phyloP scores from a whole-genome alignment of 1,284 basidiomycete genomes.

The Agaricales sp. region DNA sequence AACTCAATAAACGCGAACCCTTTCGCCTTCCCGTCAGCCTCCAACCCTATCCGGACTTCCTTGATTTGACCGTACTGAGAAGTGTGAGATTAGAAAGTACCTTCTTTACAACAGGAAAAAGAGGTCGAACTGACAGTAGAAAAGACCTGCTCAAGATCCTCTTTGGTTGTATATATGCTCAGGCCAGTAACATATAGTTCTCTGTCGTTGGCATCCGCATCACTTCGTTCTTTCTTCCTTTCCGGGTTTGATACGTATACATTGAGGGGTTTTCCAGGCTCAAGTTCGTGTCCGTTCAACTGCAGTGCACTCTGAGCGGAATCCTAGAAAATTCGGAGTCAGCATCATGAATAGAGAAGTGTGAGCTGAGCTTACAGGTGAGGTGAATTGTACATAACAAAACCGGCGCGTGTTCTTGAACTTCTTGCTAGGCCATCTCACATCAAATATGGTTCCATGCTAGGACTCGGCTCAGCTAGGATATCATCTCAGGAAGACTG shows the following conservation, averaged over 20 bases:
- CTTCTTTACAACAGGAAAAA: neutral
- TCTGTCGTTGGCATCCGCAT: conserved; percentile 71
- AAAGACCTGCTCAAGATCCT: conserved; percentile 72
- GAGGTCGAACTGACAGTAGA: conserved; percentile 38
- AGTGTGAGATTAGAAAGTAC: conserved; percentile 8
- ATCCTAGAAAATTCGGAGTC: conserved; percentile 26
- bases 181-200: conserved; percentile 84
- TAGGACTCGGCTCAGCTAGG: conserved; percentile 20
- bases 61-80: conserved; percentile 72
- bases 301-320: conserved; percentile 72
- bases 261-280: conserved; percentile 54
- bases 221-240: conserved; percentile 79
- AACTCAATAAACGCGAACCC: conserved; percentile 96
- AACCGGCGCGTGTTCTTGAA: conserved; percentile 87
- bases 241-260: conserved; percentile 90
- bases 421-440: conserved; percentile 97
- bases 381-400: conserved; percentile 89
- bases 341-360: neutral
- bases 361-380: conserved; percentile 46
- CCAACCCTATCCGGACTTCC: conserved; percentile 69
- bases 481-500: conserved; percentile 7
- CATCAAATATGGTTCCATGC: conserved; percentile 89
- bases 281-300: conserved; percentile 68
- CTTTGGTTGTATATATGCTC: conserved; percentile 62
- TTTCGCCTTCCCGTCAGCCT: conserved; percentile 62